These are phyloP conservation scores for Rhodotorula graminis DNA, from an alignment of 768 basidiomycete genomes.

Conservation along the genomic window DNA sequence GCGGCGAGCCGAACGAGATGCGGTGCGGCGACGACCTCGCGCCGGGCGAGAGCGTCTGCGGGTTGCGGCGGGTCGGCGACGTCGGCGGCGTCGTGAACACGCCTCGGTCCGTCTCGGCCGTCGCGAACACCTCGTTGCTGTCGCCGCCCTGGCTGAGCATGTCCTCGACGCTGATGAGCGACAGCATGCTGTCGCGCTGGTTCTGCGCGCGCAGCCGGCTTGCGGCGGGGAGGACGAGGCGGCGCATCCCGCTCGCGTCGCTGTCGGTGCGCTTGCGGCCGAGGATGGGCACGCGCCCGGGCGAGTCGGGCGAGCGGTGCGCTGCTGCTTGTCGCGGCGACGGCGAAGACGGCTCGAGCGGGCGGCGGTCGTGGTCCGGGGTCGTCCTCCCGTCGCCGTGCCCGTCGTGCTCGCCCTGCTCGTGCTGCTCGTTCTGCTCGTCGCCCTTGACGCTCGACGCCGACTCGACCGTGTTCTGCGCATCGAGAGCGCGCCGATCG, in stretches of 20 bases:
- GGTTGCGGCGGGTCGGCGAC: neutral
- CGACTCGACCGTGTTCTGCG: no score
- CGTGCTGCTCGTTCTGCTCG: no score
- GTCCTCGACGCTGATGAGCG: neutral
- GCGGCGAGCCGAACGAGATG: neutral
- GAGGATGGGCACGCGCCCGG: neutral
- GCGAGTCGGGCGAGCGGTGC: neutral
- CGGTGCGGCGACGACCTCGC: neutral
- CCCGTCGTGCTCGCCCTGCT: no score
- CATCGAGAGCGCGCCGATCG: no score
- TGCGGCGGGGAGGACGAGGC: conserved; percentile 7
- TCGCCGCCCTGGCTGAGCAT: neutral
- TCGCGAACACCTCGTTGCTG: neutral
- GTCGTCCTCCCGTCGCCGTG: no score
- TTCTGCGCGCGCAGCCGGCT: neutral
- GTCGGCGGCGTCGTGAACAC: neutral
- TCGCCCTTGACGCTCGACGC: no score
- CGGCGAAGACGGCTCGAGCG: no score
- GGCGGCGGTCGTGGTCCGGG: no score
- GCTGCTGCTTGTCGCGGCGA: no score
- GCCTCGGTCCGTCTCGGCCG: neutral
- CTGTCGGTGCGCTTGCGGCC: neutral
- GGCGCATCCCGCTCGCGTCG: conserved; percentile 10
- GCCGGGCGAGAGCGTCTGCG: neutral
- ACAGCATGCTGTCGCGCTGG: neutral